phyloP scores from a whole-genome alignment of 768 basidiomycete genomes.

The Tylopilus vinaceipallidus region DNA sequence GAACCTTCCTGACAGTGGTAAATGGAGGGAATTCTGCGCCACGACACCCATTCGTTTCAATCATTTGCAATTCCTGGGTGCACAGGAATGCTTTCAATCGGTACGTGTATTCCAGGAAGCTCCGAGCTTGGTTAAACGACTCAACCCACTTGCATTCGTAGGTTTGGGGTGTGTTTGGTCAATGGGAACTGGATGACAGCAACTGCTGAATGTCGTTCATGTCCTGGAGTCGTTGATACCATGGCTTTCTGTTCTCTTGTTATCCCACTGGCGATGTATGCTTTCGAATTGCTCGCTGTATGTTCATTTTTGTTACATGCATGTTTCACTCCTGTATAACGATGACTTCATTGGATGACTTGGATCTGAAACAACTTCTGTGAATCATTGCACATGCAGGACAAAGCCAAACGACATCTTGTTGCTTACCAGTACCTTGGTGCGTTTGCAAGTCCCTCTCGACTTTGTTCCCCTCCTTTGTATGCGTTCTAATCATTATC shows the following conservation, averaged over 20 bases:
- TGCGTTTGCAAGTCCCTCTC: too few species aligned
- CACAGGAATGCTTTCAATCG: slow-evolving; percentile 14
- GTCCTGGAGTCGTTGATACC: too few species aligned
- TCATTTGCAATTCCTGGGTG: slow-evolving; percentile 21
- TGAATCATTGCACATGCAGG: too few species aligned
- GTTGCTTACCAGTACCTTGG: too few species aligned
- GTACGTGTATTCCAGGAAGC: slow-evolving; percentile 2
- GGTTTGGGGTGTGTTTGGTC: slow-evolving; percentile 22
- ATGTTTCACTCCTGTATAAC: neutral
- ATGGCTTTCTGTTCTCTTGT: neutral
- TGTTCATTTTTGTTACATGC: neutral
- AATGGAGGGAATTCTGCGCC: slow-evolving; percentile 36
- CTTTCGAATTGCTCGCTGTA: neutral
- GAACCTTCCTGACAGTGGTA: slow-evolving; percentile 21
- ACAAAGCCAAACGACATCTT: too few species aligned
- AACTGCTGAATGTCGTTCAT: slow-evolving; percentile 17
- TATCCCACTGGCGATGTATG: neutral
- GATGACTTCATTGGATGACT: too few species aligned
- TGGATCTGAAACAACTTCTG: too few species aligned
- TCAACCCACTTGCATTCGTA: neutral
- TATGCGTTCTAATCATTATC: too few species aligned
- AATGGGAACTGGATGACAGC: slow-evolving; percentile 26
- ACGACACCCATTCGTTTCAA: slow-evolving; percentile 32
- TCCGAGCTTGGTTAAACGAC: neutral
- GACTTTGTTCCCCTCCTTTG: too few species aligned